A percentile compares a stretch with the other conserved stretches of the same genome.
phyloP scores from a whole-genome alignment of 2,329 filamentous ascomycete species.

The Nemania diffusa region DNA sequence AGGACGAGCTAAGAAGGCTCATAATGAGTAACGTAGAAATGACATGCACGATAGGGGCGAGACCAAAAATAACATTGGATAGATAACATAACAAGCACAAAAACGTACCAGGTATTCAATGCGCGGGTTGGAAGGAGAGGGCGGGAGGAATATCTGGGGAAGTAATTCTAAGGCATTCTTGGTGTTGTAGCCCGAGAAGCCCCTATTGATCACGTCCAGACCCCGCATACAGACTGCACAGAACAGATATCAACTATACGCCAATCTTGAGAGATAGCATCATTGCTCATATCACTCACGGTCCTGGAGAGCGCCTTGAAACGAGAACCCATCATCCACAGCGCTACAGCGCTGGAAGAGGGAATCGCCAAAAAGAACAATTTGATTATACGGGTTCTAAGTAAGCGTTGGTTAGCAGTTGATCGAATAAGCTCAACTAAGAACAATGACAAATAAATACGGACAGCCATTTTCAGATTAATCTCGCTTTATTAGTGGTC shows the following conservation, averaged over 20 bases:
- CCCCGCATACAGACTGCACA: constrained; percentile 75
- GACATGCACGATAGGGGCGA: neutral
- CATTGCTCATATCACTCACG: constrained; percentile 59
- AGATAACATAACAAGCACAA: neutral
- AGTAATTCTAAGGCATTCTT: constrained; percentile 76
- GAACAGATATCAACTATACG: constrained; percentile 26
- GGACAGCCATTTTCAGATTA: constrained; percentile 30
- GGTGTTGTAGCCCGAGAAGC: constrained; percentile 88
- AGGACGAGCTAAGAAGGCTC: constrained; percentile 70
- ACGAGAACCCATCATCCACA: constrained; percentile 75
- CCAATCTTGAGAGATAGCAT: neutral
- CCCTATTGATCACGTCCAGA: constrained; percentile 88
- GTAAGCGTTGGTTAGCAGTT: constrained; percentile 12
- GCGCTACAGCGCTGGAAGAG: constrained; percentile 77
- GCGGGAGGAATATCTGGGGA: constrained; percentile 75
- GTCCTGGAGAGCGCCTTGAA: constrained; percentile 76
- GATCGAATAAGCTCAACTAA: neutral
- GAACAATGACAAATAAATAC: constrained; percentile 1
- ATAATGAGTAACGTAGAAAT: constrained; percentile 1
- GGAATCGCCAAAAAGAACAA: constrained; percentile 90
- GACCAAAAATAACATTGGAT: constrained; percentile 29
- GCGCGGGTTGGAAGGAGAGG: constrained; percentile 64
- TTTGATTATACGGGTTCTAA: constrained; percentile 71
- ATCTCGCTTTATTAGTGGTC: neutral
- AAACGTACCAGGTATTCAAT: constrained; percentile 73